Percentiles rank a stretch among this genome's conserved stretches.
Evolutionary conservation across 208 protist species (phyloP).

Genomic region (Leishmania mexicana): DNA sequence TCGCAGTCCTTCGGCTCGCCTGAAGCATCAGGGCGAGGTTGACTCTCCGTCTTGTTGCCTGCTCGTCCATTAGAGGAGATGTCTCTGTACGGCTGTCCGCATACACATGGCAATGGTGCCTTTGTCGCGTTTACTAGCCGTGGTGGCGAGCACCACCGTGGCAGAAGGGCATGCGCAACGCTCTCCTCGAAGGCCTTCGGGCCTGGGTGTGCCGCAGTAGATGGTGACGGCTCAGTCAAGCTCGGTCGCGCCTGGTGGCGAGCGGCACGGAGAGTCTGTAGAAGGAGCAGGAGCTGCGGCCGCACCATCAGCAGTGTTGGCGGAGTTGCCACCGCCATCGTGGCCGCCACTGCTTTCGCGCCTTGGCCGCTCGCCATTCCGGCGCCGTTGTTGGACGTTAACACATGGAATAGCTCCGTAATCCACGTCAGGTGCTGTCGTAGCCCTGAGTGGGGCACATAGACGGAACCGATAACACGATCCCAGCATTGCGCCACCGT

Average conservation of each 20-base stretch:
- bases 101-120: background rate
- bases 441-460: slow-evolving; percentile 38
- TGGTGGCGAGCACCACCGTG: slow-evolving; percentile 10
- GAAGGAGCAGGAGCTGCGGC: slow-evolving; percentile 34
- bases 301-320: slow-evolving; percentile 38
- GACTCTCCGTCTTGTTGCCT: background rate
- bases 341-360: slow-evolving; percentile 16
- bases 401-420: slow-evolving; percentile 53
- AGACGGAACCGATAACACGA: slow-evolving; percentile 47
- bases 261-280: slow-evolving; percentile 20
- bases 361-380: slow-evolving; percentile 19
- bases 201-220: background rate
- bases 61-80: background rate
- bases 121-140: background rate
- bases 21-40: background rate
- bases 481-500: slow-evolving; percentile 56
- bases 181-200: background rate
- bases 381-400: slow-evolving; percentile 46
- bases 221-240: background rate
- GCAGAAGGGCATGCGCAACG: slow-evolving; percentile 25
- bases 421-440: slow-evolving; percentile 34
- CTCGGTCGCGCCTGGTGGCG: background rate
- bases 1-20: background rate
- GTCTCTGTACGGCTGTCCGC: background rate
- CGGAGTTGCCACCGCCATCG: slow-evolving; percentile 32